A percentile compares a stretch with the other conserved stretches of the same genome.
Evolutionary conservation across 768 basidiomycete genomes (phyloP).

Genomic region (Xanthoconium purpureum): DNA sequence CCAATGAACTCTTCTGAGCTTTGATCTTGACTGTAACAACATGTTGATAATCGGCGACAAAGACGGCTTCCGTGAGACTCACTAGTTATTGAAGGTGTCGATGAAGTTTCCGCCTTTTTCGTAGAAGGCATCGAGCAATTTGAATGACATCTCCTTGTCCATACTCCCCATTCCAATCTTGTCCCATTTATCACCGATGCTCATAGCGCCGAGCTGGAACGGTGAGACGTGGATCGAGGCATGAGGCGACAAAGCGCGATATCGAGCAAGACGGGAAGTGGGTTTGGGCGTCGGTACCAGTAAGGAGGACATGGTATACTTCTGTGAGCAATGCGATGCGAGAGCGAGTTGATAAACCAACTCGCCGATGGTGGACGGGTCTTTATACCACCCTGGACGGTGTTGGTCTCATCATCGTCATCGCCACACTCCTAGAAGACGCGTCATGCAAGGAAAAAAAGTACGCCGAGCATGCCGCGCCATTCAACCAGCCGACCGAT

Average conservation of each 20-base stretch:
- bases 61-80: background rate
- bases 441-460: too few relatives aligned
- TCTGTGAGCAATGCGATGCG: too few relatives aligned
- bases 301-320: background rate
- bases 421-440: too few relatives aligned
- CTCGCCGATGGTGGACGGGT: too few relatives aligned
- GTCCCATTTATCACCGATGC: slow-evolving; percentile 41
- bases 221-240: slow-evolving; percentile 44
- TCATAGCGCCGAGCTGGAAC: slow-evolving; percentile 42
- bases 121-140: slow-evolving; percentile 36
- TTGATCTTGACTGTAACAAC: slow-evolving; percentile 45
- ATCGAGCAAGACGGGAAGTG: slow-evolving; percentile 27
- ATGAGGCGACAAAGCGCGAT: slow-evolving; percentile 34
- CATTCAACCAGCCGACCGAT: too few relatives aligned
- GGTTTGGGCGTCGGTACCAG: slow-evolving; percentile 24
- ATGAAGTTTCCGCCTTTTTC: slow-evolving; percentile 48
- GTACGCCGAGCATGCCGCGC: too few relatives aligned
- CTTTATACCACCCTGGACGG: too few relatives aligned
- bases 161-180: slow-evolving; percentile 35
- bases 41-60: background rate
- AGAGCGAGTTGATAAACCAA: too few relatives aligned
- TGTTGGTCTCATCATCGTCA: too few relatives aligned
- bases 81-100: slow-evolving; percentile 48
- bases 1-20: slow-evolving; percentile 52
- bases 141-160: slow-evolving; percentile 42